These are phyloP conservation scores for Lolium multiflorum DNA, from an alignment of 176 grass and related monocot species.

Conservation along the genomic window DNA sequence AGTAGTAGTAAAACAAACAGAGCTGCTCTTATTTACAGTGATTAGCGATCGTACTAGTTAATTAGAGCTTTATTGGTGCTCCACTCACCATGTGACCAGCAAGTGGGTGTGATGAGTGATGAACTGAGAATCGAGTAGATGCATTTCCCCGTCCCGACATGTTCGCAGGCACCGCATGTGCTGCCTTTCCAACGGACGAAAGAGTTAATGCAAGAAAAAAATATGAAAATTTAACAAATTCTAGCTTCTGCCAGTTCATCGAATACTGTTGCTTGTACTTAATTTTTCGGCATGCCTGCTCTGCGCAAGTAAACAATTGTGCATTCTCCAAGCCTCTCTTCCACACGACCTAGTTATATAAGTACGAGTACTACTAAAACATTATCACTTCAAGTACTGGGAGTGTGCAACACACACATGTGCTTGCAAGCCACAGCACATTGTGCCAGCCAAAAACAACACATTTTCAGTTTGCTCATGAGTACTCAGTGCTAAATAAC, in stretches of 20 bases:
- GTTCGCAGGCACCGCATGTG: constrained; percentile 44
- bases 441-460: neutral
- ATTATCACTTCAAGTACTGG: neutral
- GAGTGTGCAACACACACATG: neutral
- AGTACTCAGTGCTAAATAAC: too few species aligned
- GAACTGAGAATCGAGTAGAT: constrained; percentile 18
- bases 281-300: too few species aligned
- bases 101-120: neutral
- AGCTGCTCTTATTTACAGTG: neutral
- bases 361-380: too few species aligned
- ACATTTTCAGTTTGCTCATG: neutral
- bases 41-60: neutral
- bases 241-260: neutral
- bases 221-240: neutral
- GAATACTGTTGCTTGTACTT: neutral
- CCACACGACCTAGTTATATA: neutral
- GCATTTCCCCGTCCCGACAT: constrained; percentile 24
- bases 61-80: constrained; percentile 9
- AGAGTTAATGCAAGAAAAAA: constrained; percentile 31
- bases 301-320: neutral
- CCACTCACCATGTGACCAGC: neutral
- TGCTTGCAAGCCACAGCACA: neutral
- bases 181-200: constrained; percentile 22
- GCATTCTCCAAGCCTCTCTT: neutral
- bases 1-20: too few species aligned